Percentiles rank a stretch among this genome's conserved stretches.
phyloP scores from a whole-genome alignment of 192 early-diverging fungal genomes.

The Chytriomyces confervae region DNA sequence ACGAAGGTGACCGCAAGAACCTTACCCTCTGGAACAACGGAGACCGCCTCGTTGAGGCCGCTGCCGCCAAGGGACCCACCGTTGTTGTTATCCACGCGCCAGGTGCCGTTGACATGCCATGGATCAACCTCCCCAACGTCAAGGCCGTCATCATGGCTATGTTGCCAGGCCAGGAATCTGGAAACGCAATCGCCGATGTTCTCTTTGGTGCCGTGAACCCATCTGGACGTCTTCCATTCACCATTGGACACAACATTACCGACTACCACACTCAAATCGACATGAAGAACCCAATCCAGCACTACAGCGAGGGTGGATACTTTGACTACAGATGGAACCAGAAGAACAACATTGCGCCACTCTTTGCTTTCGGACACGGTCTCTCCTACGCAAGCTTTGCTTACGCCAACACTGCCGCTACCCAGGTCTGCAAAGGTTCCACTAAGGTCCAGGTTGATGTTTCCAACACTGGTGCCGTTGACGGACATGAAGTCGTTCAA shows the following conservation, averaged over 20 bases:
- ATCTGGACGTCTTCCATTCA: slow-evolving; percentile 70
- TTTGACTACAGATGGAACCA: slow-evolving; percentile 65
- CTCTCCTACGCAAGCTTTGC: slow-evolving; percentile 68
- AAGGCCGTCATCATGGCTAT: slow-evolving; percentile 59
- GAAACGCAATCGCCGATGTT: slow-evolving; percentile 71
- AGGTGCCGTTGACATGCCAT: slow-evolving; percentile 66
- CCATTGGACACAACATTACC: slow-evolving; percentile 47
- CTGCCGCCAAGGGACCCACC: slow-evolving; percentile 55
- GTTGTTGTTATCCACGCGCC: slow-evolving; percentile 65
- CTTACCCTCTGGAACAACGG: slow-evolving; percentile 64
- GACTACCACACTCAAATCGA: slow-evolving; percentile 53
- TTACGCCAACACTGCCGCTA: slow-evolving; percentile 45
- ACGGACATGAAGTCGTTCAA: slow-evolving; percentile 55
- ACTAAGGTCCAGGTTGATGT: slow-evolving; percentile 44
- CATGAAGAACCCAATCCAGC: slow-evolving; percentile 26
- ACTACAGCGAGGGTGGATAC: slow-evolving; percentile 60
- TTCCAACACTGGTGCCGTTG: slow-evolving; percentile 42
- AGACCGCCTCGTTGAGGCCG: slow-evolving; percentile 58
- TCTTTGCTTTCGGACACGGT: slow-evolving; percentile 66
- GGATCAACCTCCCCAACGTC: slow-evolving; percentile 66
- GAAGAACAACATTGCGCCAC: slow-evolving; percentile 48
- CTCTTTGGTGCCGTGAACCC: slow-evolving; percentile 73
- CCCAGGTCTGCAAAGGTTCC: background rate
- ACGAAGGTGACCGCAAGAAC: slow-evolving; percentile 63
- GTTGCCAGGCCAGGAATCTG: slow-evolving; percentile 71